Evolutionary conservation across 768 basidiomycete genomes (phyloP).

Genomic region (Inosperma sp.): DNA sequence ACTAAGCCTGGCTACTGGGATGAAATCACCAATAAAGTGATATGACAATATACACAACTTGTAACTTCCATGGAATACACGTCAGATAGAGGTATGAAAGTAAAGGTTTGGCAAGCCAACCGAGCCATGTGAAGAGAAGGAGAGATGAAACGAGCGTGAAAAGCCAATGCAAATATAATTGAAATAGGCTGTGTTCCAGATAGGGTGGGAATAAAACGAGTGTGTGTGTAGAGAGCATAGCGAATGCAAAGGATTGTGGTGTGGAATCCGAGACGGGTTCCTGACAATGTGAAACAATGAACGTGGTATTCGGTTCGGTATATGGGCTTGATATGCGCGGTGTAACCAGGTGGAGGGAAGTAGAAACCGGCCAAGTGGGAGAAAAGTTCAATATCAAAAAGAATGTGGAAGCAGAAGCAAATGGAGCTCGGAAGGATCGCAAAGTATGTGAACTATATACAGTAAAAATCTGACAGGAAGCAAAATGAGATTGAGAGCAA

Average conservation of each 20-base stretch:
- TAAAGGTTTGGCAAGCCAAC: background rate
- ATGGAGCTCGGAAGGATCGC: background rate
- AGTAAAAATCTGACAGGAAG: background rate
- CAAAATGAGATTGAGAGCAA: background rate
- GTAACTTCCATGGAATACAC: slow-evolving; percentile 1
- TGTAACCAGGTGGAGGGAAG: too few relatives aligned
- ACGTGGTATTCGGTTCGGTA: too few relatives aligned
- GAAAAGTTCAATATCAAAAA: too few relatives aligned
- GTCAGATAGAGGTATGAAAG: background rate
- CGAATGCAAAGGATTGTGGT: background rate
- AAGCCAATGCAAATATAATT: background rate
- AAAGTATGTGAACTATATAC: background rate
- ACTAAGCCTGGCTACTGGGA: too few relatives aligned
- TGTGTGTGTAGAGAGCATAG: background rate
- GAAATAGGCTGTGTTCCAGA: background rate
- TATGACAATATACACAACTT: background rate
- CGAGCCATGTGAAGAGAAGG: background rate
- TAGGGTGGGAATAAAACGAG: background rate
- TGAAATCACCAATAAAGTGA: background rate
- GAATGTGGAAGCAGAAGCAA: too few relatives aligned
- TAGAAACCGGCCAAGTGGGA: too few relatives aligned
- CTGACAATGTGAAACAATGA: background rate
- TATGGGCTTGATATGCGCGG: background rate
- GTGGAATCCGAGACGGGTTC: background rate
- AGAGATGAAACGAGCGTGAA: slow-evolving; percentile 1